Evolutionary conservation across 2,329 filamentous ascomycete species (phyloP).

Genomic region (Penicillium nordicum): DNA sequence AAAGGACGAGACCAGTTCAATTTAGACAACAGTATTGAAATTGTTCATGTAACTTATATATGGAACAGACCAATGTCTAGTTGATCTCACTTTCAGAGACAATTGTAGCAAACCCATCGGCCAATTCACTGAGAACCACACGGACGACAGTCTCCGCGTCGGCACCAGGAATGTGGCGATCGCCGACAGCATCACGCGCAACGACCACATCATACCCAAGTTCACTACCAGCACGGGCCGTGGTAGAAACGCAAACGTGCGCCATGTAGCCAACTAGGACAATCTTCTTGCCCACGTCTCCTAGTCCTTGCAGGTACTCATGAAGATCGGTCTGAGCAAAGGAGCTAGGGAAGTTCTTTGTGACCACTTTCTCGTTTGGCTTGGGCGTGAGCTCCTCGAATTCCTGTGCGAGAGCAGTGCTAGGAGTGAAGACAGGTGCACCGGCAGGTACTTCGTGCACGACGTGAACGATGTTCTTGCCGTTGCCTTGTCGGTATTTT

Average conservation of each 20-base stretch:
- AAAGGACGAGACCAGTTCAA: neutral
- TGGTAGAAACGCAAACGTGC: slow-evolving; percentile 63
- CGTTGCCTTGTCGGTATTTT: slow-evolving; percentile 54
- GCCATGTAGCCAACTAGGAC: slow-evolving; percentile 50
- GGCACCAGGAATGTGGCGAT: slow-evolving; percentile 63
- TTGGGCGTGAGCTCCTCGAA: slow-evolving; percentile 58
- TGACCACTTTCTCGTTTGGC: slow-evolving; percentile 55
- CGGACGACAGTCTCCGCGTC: slow-evolving; percentile 48
- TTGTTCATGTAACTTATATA: neutral
- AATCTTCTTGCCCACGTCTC: slow-evolving; percentile 52
- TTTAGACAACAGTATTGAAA: neutral
- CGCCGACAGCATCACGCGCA: slow-evolving; percentile 61
- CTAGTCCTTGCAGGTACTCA: slow-evolving; percentile 50
- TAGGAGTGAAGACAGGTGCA: slow-evolving; percentile 64
- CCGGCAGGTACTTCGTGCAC: slow-evolving; percentile 58
- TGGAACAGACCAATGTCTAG: neutral
- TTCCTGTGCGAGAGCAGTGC: slow-evolving; percentile 57
- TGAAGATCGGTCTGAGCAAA: slow-evolving; percentile 62
- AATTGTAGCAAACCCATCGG: slow-evolving; percentile 61
- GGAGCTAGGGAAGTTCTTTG: slow-evolving; percentile 57
- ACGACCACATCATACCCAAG: slow-evolving; percentile 63
- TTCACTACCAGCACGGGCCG: slow-evolving; percentile 59
- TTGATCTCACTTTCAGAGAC: slow-evolving; percentile 38
- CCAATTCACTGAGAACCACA: slow-evolving; percentile 58
- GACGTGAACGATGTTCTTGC: slow-evolving; percentile 58